Base-by-base conservation (phyloP, 768 basidiomycete genomes). In the Leucocoprinus sp. region DNA sequence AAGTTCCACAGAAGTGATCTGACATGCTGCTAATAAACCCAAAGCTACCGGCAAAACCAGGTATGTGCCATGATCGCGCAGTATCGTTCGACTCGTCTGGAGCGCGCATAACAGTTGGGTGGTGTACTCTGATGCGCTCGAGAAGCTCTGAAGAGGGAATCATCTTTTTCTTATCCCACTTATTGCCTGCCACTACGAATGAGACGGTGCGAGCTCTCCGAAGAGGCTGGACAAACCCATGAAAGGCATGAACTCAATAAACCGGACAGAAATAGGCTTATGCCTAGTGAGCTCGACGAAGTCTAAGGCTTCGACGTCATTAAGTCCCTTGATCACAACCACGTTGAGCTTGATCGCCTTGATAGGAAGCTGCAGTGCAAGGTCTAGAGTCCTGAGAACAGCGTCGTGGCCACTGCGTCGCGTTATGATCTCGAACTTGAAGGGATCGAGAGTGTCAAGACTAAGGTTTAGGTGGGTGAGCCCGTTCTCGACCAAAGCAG, bases 211-310 rank as follows among this genome's bases (percentile, higher is more conserved):
- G 36, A 31, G 9, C 33, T 19, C 26, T 15, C 18, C 34, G 15
- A 17, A 17, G 29, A 2, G 14, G 18, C 5, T 29, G 40, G 17
- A 56, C 62, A 51, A 52, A 85, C 84, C 91, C 53, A 80, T 84
- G 60, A 95, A 95, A 8, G 91, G 89, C 92, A 95, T 93, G 58
- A 87, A 93, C 61, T 93, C 90, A 48, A 93, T 93, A 60, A 93
- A 91, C 28, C 92, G 77, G 31, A 92, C 78, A 29, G 78, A 85
- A 19, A 91, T 62, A 2, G 65, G 60, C 36, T 68, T 68, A 36
- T 83, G 64, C 53, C 73, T 77, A 4, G 85, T 87, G 63, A 93
- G 66, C 54, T 82, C 76, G 31, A 90, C 78, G 57, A 93, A 93
- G 47, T 84, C 82, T 2, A 79, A 58, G 9, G 90, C 67, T 61